phyloP scores from a whole-genome alignment of 352 stramenopile genomes.

The Globisporangium yorkense region DNA sequence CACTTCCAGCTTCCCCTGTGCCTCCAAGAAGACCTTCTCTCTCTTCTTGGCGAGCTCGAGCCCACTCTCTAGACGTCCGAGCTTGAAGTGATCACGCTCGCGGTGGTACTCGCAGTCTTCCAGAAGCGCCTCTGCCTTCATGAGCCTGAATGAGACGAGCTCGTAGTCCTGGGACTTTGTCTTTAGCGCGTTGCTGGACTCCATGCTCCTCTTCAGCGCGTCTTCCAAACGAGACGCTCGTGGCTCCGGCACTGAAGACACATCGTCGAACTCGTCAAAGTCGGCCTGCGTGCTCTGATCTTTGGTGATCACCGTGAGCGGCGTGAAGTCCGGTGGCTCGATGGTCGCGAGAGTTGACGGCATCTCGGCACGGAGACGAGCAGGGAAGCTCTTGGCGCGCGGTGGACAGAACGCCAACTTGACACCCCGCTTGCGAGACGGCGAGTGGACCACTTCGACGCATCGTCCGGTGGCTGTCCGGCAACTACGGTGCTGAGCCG shows the following conservation, averaged over 20 bases:
- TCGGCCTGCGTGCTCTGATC: constrained; percentile 30
- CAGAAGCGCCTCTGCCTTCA: constrained; percentile 17
- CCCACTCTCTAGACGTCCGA: constrained; percentile 21
- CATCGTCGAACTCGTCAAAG: constrained; percentile 1
- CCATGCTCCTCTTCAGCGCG: constrained; percentile 31
- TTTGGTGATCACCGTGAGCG: constrained; percentile 18
- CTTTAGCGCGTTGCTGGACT: constrained; percentile 28
- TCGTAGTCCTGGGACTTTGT: constrained; percentile 41
- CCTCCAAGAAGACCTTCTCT: constrained; percentile 19
- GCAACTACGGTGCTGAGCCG: constrained; percentile 20
- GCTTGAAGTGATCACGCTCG: constrained; percentile 18
- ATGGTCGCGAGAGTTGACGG: background rate
- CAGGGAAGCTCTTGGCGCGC: constrained; percentile 15
- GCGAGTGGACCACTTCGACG: background rate
- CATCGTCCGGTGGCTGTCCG: constrained; percentile 3
- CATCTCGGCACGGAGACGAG: constrained; percentile 23
- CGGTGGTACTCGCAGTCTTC: constrained; percentile 16
- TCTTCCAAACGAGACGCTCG: constrained; percentile 18
- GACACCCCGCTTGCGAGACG: constrained; percentile 10
- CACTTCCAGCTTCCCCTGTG: constrained; percentile 25
- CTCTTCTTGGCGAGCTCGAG: constrained; percentile 30
- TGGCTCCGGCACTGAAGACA: background rate
- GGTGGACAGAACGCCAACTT: constrained; percentile 24
- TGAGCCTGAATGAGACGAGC: constrained; percentile 20
- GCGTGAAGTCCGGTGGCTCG: constrained; percentile 18